Evolutionary conservation across 2,329 filamentous ascomycete species (phyloP), one percentile per base, ranked within the genome.

Genomic region (Fusarium nanum): DNA sequence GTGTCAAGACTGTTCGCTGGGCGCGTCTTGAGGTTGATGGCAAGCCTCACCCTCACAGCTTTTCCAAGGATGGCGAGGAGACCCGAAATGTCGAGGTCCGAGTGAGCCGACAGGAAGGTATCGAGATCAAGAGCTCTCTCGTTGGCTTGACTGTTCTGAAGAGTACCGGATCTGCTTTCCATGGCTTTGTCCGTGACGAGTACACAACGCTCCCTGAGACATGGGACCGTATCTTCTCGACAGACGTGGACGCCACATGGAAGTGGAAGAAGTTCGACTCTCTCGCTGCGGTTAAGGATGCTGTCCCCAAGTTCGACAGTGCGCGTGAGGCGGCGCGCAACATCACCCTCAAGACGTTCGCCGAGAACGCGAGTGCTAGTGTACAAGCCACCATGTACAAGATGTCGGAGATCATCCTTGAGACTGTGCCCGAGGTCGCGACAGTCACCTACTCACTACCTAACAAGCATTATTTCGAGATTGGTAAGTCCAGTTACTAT

Each of bases 331-430:
- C 87, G 56, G 93, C 93, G n/a, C 87, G 93, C 66, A 84, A 86
- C 56, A 96, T 97, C 79, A 98, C 94, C n/a, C 86, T 98, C 80
- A 92, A 92, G 83, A 92, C 90, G 1, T 99, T 99, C 77, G 95
- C 96, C 44, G 88, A 91, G 77, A 94, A 99, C 77, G 86, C 94
- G 78, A 97, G 93, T 76, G 93, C 96, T 48, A 97, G 93, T 75
- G 96, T 99, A 25, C 96, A 99, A 83, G 91, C 91, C 75, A 98
- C 95, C 66, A 98, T 99, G 96, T 99, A 98, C 85, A 97, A 98
- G 85, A 99, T 99, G 95, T 90, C 88, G 75, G 92, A 95, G 80
- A 85, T 91, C 80, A 97, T 99, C 73, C 85, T 99, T 56, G 91
- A 88, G 11, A 88, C 86, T 23, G 92, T 90, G 25, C 91, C 93